These are phyloP conservation scores for Phytophthora hybrid DNA, from an alignment of 352 stramenopile genomes.

Conservation along the genomic window DNA sequence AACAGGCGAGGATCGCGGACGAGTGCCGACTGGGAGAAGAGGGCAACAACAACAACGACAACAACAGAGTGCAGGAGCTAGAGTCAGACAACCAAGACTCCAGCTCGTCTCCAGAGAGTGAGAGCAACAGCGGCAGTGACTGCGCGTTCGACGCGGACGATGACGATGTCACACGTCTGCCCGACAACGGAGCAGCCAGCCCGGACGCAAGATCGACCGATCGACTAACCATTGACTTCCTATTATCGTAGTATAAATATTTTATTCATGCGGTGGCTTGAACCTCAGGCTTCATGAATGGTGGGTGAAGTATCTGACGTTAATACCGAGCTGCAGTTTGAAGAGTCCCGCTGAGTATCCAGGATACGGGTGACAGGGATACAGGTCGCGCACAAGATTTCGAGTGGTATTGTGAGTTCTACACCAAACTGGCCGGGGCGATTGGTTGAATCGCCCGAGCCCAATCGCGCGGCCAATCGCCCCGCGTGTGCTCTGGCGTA, in stretches of 20 bases:
- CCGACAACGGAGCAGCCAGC: background rate
- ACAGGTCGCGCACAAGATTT: no score
- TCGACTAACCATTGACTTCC: slow-evolving; percentile 39
- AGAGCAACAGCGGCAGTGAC: slow-evolving; percentile 8
- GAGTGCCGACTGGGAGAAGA: slow-evolving; percentile 50
- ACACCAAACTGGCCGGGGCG: no score
- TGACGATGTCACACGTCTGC: background rate
- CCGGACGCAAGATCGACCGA: slow-evolving; percentile 13
- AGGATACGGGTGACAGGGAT: no score
- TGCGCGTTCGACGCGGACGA: slow-evolving; percentile 10
- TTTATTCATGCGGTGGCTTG: slow-evolving; percentile 9
- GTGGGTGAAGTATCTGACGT: background rate
- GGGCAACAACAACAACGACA: background rate
- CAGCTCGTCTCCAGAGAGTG: slow-evolving; percentile 11
- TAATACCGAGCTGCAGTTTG: no score
- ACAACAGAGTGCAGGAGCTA: slow-evolving; percentile 13
- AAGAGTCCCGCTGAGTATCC: no score
- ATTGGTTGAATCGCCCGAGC: no score
- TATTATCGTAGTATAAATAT: slow-evolving; percentile 40
- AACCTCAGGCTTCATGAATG: background rate
- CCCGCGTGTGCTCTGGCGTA: no score
- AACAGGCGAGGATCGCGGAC: slow-evolving; percentile 56
- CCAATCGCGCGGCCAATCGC: no score
- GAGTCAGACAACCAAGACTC: slow-evolving; percentile 20
- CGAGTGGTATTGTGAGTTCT: no score